Conservation (phyloP, 164 flowering plant species). For the Taxillus chinensis region DNA sequence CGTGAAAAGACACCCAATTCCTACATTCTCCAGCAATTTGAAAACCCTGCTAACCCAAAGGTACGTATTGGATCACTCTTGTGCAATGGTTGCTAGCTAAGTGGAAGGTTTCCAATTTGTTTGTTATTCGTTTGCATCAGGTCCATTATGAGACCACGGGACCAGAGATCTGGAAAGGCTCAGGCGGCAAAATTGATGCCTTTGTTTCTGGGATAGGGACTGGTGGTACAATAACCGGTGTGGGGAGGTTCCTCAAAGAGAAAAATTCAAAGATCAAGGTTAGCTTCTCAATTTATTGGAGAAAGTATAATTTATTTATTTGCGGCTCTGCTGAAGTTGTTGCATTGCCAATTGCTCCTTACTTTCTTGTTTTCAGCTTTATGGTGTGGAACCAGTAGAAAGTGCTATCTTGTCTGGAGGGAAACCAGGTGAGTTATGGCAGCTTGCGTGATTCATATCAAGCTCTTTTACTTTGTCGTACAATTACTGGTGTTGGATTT, state of each 20-base stretch:
- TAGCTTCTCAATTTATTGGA: neutral
- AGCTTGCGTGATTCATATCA: too few relatives aligned
- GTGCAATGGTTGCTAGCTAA: neutral
- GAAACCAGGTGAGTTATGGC: neutral
- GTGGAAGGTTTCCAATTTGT: neutral
- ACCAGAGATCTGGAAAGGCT: constrained; percentile 52
- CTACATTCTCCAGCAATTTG: constrained; percentile 44
- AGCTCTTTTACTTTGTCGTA: too few relatives aligned
- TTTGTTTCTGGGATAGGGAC: constrained; percentile 49
- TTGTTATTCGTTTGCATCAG: constrained; percentile 13
- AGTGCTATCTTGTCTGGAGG: constrained; percentile 37
- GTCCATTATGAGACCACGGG: constrained; percentile 58
- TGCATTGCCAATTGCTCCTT: neutral
- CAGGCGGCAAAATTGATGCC: constrained; percentile 42
- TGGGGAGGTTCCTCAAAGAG: constrained; percentile 42
- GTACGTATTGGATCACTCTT: constrained; percentile 10
- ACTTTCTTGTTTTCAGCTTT: constrained; percentile 18
- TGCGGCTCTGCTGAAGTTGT: neutral
- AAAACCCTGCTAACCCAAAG: constrained; percentile 57
- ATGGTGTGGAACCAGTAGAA: constrained; percentile 52
- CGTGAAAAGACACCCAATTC: constrained; percentile 35
- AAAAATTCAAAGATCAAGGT: constrained; percentile 45
- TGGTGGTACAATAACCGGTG: constrained; percentile 51
- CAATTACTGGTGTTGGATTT: too few relatives aligned
- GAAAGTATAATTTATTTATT: neutral